Percentiles rank a stretch among this genome's conserved stretches.
Conservation (phyloP, 2,329 filamentous ascomycete species). For the Xylariaceae sp. region DNA sequence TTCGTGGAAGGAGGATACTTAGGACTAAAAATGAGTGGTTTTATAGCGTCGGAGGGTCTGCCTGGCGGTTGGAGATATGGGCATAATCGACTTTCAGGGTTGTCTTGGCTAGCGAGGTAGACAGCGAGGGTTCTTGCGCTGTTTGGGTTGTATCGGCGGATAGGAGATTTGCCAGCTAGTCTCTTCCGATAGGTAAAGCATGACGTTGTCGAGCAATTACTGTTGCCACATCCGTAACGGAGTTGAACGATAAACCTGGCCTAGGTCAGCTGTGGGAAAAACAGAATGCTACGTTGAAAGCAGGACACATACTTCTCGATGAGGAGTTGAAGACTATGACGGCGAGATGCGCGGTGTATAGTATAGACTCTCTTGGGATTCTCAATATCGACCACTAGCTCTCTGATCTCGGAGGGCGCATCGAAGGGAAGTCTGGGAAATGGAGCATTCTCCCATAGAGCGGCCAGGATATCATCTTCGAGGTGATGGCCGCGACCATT, state of each 20-base stretch:
- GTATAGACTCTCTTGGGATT: conserved; percentile 67
- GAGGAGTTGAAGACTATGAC: conserved; percentile 68
- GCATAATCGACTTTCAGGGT: conserved; percentile 75
- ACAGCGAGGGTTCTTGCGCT: conserved; percentile 83
- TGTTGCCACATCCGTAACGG: conserved; percentile 76
- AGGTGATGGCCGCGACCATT: conserved; percentile 41
- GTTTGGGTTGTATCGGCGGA: conserved; percentile 78
- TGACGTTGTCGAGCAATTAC: conserved; percentile 73
- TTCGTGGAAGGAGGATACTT: conserved; percentile 38
- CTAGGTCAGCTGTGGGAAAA: conserved; percentile 26
- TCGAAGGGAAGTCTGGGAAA: conserved; percentile 65
- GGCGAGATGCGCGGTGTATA: conserved; percentile 64
- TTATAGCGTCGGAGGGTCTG: conserved; percentile 52
- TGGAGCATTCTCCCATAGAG: conserved; percentile 66
- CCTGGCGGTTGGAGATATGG: conserved; percentile 52
- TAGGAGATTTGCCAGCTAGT: conserved; percentile 68
- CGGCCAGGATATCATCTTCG: conserved; percentile 58
- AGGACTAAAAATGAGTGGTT: conserved; percentile 53
- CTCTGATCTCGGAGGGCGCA: conserved; percentile 63
- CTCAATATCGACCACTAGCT: conserved; percentile 62
- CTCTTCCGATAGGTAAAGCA: conserved; percentile 81
- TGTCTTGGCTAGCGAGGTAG: conserved; percentile 79
- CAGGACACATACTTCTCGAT: conserved; percentile 64
- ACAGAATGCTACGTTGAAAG: background rate
- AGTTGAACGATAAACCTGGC: conserved; percentile 79